phyloP scores from a whole-genome alignment of 108 stramenopile genomes.

The Cyclotella distinguenda region DNA sequence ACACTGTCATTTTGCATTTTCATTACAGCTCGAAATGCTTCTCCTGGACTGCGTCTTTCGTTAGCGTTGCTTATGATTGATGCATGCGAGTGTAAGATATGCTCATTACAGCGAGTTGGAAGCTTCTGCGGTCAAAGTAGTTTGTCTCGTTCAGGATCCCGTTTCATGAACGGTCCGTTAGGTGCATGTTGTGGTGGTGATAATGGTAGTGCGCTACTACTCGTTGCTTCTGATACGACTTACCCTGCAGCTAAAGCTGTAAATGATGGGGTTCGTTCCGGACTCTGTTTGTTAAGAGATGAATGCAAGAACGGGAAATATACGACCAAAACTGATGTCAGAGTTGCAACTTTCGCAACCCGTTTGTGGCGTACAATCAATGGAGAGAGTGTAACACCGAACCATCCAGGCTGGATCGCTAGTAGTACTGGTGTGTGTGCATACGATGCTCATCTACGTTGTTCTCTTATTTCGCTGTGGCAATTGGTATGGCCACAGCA shows the following conservation, averaged over 20 bases:
- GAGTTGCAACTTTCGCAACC: conserved; percentile 77
- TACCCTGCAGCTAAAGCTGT: conserved; percentile 81
- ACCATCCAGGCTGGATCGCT: not conserved
- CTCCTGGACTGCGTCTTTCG: conserved; percentile 75
- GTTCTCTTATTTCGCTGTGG: conserved; percentile 76
- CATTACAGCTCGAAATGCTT: conserved; percentile 44
- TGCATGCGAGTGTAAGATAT: conserved; percentile 83
- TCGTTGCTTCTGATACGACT: conserved; percentile 55
- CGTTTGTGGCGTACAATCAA: conserved; percentile 85
- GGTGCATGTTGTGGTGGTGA: conserved; percentile 80
- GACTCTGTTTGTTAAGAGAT: conserved; percentile 64
- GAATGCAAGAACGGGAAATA: conserved; percentile 41
- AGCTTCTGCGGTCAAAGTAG: conserved; percentile 66
- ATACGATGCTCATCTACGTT: conserved; percentile 66
- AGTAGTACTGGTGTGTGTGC: conserved; percentile 58
- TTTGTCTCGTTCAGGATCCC: conserved; percentile 54
- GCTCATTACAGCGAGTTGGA: conserved; percentile 81
- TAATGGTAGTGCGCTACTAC: conserved; percentile 68
- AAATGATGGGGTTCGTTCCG: conserved; percentile 83
- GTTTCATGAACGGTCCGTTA: conserved; percentile 76
- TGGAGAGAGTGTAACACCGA: conserved; percentile 51
- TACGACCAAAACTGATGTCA: conserved; percentile 53
- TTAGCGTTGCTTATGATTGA: conserved; percentile 82
- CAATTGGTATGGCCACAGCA: conserved; percentile 79
- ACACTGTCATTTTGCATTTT: not conserved